phyloP scores from a whole-genome alignment of 306 rosid genomes.

The Citrullus colocynthis region DNA sequence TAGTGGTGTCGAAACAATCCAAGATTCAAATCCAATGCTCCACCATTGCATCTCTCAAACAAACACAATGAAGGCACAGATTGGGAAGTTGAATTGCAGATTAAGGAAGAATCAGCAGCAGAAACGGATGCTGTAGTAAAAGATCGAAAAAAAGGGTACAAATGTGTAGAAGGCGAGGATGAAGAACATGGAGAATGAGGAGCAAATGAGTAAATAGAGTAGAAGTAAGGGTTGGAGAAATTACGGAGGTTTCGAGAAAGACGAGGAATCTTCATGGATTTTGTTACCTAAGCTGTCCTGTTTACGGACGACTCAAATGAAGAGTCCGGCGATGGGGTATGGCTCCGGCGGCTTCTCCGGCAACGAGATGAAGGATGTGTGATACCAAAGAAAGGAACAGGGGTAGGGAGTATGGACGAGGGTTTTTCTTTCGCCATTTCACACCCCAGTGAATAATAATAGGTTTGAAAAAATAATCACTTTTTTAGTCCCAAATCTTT shows the following conservation, averaged over 20 bases:
- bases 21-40: background rate
- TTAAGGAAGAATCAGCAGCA: conserved; percentile 13
- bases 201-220: background rate
- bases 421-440: background rate
- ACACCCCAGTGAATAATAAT: background rate
- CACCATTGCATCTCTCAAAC: background rate
- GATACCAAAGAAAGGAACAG: background rate
- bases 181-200: background rate
- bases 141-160: background rate
- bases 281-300: background rate
- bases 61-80: background rate
- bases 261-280: background rate
- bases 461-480: too few relatives aligned
- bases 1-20: background rate
- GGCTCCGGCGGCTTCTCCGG: background rate
- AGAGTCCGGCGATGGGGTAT: background rate
- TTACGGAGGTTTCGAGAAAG: conserved; percentile 1
- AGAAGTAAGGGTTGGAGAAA: background rate
- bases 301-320: background rate
- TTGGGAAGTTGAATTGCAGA: conserved; percentile 8
- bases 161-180: background rate
- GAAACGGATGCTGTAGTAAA: conserved; percentile 11
- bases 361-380: background rate
- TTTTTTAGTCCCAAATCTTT: too few relatives aligned
- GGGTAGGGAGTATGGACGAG: background rate